Evolutionary conservation across 371 early-diverging fungal species (phyloP), one percentile per base, ranked within the genome.

Genomic region (Mucor piriformis): DNA sequence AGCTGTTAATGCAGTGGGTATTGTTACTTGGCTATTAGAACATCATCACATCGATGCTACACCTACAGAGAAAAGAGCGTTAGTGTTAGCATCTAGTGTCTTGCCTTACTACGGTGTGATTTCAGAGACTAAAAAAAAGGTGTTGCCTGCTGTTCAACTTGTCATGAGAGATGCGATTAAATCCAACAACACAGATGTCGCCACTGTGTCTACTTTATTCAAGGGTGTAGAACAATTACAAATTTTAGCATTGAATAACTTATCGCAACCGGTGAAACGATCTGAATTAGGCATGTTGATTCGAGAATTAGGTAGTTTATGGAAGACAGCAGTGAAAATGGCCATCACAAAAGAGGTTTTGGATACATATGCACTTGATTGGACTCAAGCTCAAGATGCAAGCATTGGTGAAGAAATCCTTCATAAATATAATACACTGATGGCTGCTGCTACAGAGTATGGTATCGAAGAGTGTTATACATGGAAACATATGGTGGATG

Each of bases 401-500:
- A 12, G 50, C 49, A 48, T 37, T 47, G 50, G 18, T 5, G 0
- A 70, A 56, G 46, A 51, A 2, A 56, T 73, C 4, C 62, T 59
- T 16, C 4, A 24, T 51, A 74, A 70, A 59, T 88, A 85, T 55
- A 53, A 56, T 2, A 61, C 56, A 5, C 63, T 87, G 23, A 59
- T 83, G 1, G 35, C 63, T 6, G 35, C 57, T 2, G 75, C 83
- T 1, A 24, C 49, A 6, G 62, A 72, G 1, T 77, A 81, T 32
- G 78, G 69, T 0, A 70, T 94, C 38, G 61, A 67, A 8, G 67
- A 84, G 16, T 86, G 83, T 13, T 83, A 85, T 54, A 68, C 74
- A 16, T 70, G 81, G 69, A 89, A 88, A 55, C 83, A 77, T 24
- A 56, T 89, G 10, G 63, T 92, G 0, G 84, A 91, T 69, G 90